phyloP scores from a whole-genome alignment of 2,329 filamentous ascomycete species.

The Penicillium sp. region DNA sequence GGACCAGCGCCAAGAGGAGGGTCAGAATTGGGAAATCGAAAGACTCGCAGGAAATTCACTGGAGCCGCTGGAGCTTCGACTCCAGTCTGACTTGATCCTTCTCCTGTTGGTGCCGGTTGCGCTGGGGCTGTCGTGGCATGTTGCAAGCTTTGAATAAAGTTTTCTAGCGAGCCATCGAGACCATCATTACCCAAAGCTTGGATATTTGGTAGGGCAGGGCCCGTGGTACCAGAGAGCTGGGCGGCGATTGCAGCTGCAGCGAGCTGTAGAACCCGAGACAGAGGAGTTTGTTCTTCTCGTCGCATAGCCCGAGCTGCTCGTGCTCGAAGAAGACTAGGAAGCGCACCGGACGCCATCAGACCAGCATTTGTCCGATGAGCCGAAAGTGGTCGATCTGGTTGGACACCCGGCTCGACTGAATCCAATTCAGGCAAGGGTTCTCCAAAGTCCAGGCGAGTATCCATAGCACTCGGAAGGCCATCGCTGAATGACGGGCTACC shows the following conservation, averaged over 20 bases:
- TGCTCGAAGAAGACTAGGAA: conserved; percentile 55
- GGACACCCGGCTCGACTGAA: conserved; percentile 48
- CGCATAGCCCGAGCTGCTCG: conserved; percentile 60
- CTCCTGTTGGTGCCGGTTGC: conserved; percentile 44
- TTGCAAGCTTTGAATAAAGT: conserved; percentile 67
- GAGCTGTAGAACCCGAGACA: conserved; percentile 67
- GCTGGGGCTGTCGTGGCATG: conserved; percentile 65
- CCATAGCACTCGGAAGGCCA: conserved; percentile 40
- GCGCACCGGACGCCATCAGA: conserved; percentile 44
- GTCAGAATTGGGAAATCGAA: conserved; percentile 66
- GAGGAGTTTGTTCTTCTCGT: conserved; percentile 66
- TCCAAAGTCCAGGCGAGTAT: conserved; percentile 50
- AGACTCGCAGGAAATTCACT: conserved; percentile 72
- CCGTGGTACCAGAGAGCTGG: conserved; percentile 66
- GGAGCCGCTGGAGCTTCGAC: conserved; percentile 57
- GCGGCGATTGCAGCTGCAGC: conserved; percentile 69
- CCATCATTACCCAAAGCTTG: conserved; percentile 61
- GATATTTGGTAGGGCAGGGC: conserved; percentile 61
- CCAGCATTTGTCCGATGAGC: conserved; percentile 37
- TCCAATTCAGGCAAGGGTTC: conserved; percentile 50
- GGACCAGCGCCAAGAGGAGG: conserved; percentile 34
- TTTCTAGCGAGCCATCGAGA: conserved; percentile 67
- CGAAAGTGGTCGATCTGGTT: conserved; percentile 36
- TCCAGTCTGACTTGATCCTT: conserved; percentile 41
- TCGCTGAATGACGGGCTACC: conserved; percentile 34